Conservation (phyloP, 257 asterid species). For the Euphrasia confusa region DNA sequence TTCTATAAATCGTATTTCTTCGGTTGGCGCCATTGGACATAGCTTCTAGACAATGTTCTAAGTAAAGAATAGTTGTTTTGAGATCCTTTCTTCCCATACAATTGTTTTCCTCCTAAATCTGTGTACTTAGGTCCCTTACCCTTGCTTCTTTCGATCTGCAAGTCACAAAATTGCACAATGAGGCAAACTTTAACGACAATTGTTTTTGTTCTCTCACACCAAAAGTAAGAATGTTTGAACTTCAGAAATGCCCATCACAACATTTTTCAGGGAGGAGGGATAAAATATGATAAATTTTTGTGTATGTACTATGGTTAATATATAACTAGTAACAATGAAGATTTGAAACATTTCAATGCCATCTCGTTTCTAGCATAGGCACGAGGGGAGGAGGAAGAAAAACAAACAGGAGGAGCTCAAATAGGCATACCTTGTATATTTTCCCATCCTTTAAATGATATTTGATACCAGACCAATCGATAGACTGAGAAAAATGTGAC, state of each 20-base stretch:
- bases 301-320: background rate
- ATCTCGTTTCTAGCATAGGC: no score
- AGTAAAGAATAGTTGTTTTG: conserved; percentile 41
- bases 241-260: background rate
- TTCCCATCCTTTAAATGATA: conserved; percentile 69
- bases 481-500: conserved; percentile 71
- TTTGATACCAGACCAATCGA: conserved; percentile 78
- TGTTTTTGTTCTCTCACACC: background rate
- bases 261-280: background rate
- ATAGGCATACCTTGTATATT: conserved; percentile 49
- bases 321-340: background rate
- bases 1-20: conserved; percentile 47
- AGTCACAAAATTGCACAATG: background rate
- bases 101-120: conserved; percentile 68
- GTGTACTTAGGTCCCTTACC: conserved; percentile 58
- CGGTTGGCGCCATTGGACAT: conserved; percentile 50
- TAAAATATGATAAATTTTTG: background rate
- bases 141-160: conserved; percentile 66
- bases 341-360: no score
- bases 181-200: background rate
- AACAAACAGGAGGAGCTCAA: background rate
- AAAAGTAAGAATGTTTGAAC: no score
- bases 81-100: conserved; percentile 49
- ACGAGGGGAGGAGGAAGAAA: no score
- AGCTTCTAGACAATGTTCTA: conserved; percentile 45